phyloP scores from a whole-genome alignment of 768 basidiomycete genomes.

The Kwoniella mangroviensis region DNA sequence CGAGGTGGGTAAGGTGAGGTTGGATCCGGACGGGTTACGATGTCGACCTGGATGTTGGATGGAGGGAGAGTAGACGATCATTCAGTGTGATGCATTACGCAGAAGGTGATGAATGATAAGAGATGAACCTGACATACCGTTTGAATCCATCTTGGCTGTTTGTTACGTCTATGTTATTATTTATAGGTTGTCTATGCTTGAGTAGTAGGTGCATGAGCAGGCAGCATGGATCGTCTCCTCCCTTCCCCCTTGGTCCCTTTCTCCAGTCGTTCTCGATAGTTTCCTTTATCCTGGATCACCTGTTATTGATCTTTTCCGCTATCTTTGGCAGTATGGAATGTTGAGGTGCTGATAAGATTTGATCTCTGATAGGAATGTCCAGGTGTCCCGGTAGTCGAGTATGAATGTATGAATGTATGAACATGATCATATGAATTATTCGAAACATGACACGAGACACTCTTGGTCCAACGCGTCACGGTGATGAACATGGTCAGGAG shows the following conservation, averaged over 20 bases:
- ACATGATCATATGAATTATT: not conserved
- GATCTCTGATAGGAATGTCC: not conserved
- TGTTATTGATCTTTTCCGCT: not conserved
- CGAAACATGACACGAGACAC: not conserved
- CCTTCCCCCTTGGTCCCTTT: not conserved
- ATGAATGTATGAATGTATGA: not conserved
- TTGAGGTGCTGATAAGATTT: too few species aligned
- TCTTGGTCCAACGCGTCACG: not conserved
- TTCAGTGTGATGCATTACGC: not conserved
- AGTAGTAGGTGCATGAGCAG: too few species aligned
- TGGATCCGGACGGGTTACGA: slow-evolving; percentile 25
- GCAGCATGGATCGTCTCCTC: not conserved
- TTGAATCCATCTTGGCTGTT: slow-evolving; percentile 26
- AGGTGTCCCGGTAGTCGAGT: not conserved
- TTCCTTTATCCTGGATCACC: not conserved
- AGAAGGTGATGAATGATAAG: not conserved
- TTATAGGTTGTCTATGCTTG: slow-evolving; percentile 5
- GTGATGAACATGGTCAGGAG: slow-evolving; percentile 11
- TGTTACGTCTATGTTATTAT: not conserved
- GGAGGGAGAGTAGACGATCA: not conserved
- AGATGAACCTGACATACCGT: slow-evolving; percentile 15
- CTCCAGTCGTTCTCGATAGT: not conserved
- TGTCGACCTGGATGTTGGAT: slow-evolving; percentile 24
- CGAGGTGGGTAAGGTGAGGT: slow-evolving; percentile 21
- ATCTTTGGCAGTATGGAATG: not conserved